phyloP scores from a whole-genome alignment of 2,329 filamentous ascomycete species.

The Trichoderma sp. region DNA sequence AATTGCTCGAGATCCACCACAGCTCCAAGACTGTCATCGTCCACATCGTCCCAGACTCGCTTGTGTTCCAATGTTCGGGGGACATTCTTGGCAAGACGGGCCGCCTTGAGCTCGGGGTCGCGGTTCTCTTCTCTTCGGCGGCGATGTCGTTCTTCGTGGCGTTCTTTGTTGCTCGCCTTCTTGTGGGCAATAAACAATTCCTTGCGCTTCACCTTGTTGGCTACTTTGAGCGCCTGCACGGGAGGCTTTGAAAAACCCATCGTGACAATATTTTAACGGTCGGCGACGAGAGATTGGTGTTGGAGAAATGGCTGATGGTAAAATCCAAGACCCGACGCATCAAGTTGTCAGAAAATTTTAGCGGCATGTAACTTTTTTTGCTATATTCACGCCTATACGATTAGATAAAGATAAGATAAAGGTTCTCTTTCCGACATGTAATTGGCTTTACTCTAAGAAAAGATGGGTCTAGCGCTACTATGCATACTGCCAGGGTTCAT shows the following conservation, averaged over 20 bases:
- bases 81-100: conserved; percentile 75
- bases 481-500: conserved; percentile 23
- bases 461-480: background rate
- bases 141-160: conserved; percentile 73
- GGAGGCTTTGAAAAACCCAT: conserved; percentile 42
- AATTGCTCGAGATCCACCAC: conserved; percentile 61
- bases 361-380: conserved; percentile 34
- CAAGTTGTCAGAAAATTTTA: conserved; percentile 36
- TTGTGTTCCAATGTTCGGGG: conserved; percentile 83
- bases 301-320: conserved; percentile 17
- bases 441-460: rapidly evolving
- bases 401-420: background rate
- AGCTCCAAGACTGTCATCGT: conserved; percentile 58
- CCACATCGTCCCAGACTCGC: conserved; percentile 83
- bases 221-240: conserved; percentile 48
- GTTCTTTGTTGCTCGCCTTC: conserved; percentile 70
- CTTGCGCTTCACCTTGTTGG: conserved; percentile 80
- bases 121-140: conserved; percentile 84
- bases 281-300: background rate
- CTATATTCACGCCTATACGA: background rate
- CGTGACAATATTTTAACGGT: background rate
- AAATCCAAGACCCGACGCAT: conserved; percentile 1
- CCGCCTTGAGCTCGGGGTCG: conserved; percentile 72
- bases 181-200: conserved; percentile 80
- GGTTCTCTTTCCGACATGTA: too few relatives aligned